Evolutionary conservation across 768 basidiomycete species (phyloP).

Genomic region (Russula brevipes): DNA sequence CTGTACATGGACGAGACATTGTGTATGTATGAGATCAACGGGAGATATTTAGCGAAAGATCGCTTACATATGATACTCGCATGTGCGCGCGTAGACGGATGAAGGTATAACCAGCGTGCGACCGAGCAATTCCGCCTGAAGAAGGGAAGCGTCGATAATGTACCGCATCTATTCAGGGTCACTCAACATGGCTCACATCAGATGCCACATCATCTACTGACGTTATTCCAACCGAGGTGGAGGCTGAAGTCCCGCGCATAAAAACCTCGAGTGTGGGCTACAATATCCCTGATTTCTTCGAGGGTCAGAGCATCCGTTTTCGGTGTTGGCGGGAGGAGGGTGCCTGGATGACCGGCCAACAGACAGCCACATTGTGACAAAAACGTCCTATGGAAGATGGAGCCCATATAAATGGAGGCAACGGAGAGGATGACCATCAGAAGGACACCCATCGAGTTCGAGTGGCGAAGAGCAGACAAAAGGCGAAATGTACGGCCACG

Average conservation of each 20-base stretch:
- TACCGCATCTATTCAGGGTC: conserved; percentile 39
- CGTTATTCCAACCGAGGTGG: conserved; percentile 47
- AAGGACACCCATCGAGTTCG: too few species aligned
- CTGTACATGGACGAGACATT: conserved; percentile 20
- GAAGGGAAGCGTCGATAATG: conserved; percentile 42
- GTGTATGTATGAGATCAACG: conserved; percentile 3
- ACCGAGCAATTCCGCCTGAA: conserved; percentile 41
- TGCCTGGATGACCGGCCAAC: too few species aligned
- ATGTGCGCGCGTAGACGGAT: conserved; percentile 43
- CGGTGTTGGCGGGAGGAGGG: too few species aligned
- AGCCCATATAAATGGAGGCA: too few species aligned
- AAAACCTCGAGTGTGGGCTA: conserved; percentile 39
- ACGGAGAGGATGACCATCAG: too few species aligned
- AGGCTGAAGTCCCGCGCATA: conserved; percentile 42
- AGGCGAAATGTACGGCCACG: too few species aligned
- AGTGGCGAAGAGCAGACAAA: too few species aligned
- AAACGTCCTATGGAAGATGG: too few species aligned
- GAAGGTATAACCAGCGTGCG: conserved; percentile 42
- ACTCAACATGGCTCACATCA: background rate
- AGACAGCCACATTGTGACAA: too few species aligned
- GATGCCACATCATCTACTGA: conserved; percentile 26
- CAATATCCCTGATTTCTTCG: conserved; percentile 33
- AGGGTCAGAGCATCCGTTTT: conserved; percentile 27
- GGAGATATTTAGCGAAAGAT: background rate
- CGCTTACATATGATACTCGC: conserved; percentile 39